Evolutionary conservation across 2,329 filamentous ascomycete genomes (phyloP).

Genomic region (Aspergillus spinulosporus): DNA sequence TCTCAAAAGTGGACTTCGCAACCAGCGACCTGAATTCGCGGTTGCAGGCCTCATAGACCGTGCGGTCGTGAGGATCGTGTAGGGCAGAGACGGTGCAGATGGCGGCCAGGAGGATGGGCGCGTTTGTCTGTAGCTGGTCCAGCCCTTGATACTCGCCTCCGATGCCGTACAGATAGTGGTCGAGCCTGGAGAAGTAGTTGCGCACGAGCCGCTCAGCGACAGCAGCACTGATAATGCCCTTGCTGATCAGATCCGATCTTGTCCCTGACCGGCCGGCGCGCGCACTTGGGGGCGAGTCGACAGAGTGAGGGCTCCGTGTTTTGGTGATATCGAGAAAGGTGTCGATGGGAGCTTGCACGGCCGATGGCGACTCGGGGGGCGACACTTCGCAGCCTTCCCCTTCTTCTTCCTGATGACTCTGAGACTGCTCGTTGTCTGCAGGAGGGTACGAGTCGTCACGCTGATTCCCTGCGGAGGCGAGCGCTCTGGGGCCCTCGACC

Average conservation of each 20-base stretch:
- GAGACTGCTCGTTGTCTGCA: not conserved
- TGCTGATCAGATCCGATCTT: constrained; percentile 46
- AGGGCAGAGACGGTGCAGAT: constrained; percentile 51
- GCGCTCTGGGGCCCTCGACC: constrained; percentile 27
- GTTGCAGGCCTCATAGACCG: constrained; percentile 41
- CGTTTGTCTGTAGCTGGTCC: constrained; percentile 39
- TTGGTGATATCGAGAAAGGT: constrained; percentile 40
- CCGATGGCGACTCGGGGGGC: constrained; percentile 35
- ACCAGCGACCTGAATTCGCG: constrained; percentile 50
- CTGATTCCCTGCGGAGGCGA: constrained; percentile 8
- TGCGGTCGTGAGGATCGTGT: constrained; percentile 39
- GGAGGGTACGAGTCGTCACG: not conserved
- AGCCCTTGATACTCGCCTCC: constrained; percentile 44
- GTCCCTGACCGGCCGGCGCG: constrained; percentile 8
- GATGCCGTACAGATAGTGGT: constrained; percentile 51
- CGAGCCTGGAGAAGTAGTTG: constrained; percentile 47
- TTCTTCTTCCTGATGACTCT: not conserved
- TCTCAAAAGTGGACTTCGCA: constrained; percentile 50
- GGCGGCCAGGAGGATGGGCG: constrained; percentile 44
- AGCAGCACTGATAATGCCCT: constrained; percentile 43
- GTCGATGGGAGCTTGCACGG: constrained; percentile 39
- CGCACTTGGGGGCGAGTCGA: constrained; percentile 13
- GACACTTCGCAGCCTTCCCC: constrained; percentile 38
- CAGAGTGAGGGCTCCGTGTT: constrained; percentile 32
- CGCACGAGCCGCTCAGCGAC: constrained; percentile 47